phyloP scores from a whole-genome alignment of 768 basidiomycete genomes.

The Tylopilus felleus region DNA sequence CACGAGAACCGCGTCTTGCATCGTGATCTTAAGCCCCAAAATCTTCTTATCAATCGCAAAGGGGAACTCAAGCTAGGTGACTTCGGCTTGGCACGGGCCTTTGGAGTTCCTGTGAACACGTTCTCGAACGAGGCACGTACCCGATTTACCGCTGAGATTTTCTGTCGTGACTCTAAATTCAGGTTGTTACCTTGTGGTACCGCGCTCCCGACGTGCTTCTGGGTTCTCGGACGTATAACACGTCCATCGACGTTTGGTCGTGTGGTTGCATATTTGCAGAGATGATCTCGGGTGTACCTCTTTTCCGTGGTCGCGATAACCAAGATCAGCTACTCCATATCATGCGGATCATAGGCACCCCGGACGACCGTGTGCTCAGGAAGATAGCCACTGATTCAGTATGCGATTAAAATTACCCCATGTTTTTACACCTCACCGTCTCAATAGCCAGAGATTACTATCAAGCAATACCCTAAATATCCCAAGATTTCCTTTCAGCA shows the following conservation, averaged over 20 bases:
- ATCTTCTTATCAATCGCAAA: slow-evolving; percentile 94
- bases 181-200: slow-evolving; percentile 99
- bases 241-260: slow-evolving; percentile 98
- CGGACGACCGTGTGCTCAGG: slow-evolving; percentile 79
- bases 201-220: slow-evolving; percentile 96
- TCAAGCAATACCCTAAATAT: slow-evolving; percentile 85
- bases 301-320: slow-evolving; percentile 96
- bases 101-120: slow-evolving; percentile 98
- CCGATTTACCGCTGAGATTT: background rate
- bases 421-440: slow-evolving; percentile 9
- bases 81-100: slow-evolving; percentile 95
- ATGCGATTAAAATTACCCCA: slow-evolving; percentile 24
- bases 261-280: slow-evolving; percentile 99
- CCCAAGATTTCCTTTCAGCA: slow-evolving; percentile 79
- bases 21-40: slow-evolving; percentile 97
- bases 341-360: slow-evolving; percentile 95
- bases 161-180: slow-evolving; percentile 5
- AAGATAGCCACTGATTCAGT: slow-evolving; percentile 92
- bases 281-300: slow-evolving; percentile 96
- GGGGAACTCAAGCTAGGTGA: slow-evolving; percentile 97
- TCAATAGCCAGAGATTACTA: slow-evolving; percentile 70
- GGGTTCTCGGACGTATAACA: slow-evolving; percentile 95
- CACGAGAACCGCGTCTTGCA: slow-evolving; percentile 98
- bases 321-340: slow-evolving; percentile 98
- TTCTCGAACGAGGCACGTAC: slow-evolving; percentile 87